Conservation (phyloP, 2,329 filamentous ascomycete genomes). For the Ascochyta rabiei region DNA sequence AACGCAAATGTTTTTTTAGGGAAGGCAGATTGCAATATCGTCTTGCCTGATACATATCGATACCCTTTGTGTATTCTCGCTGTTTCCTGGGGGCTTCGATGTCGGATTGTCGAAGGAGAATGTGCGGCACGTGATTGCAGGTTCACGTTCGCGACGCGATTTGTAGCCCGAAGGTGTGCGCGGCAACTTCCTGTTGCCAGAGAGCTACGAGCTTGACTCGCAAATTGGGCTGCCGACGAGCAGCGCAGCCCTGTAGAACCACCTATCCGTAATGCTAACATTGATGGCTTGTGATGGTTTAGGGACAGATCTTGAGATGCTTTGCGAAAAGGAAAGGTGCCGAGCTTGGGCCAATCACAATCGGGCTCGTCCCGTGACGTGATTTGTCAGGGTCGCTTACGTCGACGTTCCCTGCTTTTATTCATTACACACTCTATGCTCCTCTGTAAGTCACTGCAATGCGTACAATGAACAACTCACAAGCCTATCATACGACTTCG, state of each 20-base stretch:
- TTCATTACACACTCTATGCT: too few relatives aligned
- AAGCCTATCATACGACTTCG: too few relatives aligned
- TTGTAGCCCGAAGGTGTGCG: not conserved
- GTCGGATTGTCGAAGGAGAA: not conserved
- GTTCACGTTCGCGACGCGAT: slow-evolving; percentile 10
- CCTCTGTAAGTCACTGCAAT: too few relatives aligned
- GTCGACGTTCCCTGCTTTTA: too few relatives aligned
- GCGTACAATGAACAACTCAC: too few relatives aligned
- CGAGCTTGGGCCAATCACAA: slow-evolving; percentile 7
- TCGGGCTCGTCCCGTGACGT: not conserved
- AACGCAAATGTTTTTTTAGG: slow-evolving; percentile 41
- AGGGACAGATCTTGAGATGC: not conserved
- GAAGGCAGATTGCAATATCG: slow-evolving; percentile 36
- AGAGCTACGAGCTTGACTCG: not conserved
- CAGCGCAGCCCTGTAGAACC: not conserved
- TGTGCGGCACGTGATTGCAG: slow-evolving; percentile 7
- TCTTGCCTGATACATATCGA: not conserved
- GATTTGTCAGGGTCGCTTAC: not conserved
- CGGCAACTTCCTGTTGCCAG: not conserved
- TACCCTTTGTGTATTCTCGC: not conserved
- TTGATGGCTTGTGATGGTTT: slow-evolving; percentile 4
- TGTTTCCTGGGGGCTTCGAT: not conserved
- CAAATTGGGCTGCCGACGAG: not conserved
- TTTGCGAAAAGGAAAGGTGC: not conserved
- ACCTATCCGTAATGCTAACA: slow-evolving; percentile 2